Evolutionary conservation across 2,329 filamentous ascomycete species (phyloP).

Genomic region (Fusarium torulosum): DNA sequence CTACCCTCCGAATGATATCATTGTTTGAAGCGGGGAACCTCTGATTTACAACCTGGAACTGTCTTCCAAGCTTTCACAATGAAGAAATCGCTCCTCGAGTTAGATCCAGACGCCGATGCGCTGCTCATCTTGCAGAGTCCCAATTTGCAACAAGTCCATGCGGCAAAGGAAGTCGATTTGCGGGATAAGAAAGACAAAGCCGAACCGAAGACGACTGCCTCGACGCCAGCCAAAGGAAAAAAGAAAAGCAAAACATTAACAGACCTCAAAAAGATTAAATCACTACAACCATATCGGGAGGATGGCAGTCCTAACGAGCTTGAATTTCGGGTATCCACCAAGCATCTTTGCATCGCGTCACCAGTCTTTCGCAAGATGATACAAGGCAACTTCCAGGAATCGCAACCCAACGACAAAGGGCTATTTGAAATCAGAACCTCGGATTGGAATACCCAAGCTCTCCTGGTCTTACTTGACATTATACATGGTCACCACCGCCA

Average conservation of each 20-base stretch:
- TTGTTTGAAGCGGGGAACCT: no score
- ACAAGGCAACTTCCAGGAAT: not conserved
- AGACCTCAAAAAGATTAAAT: rapidly evolving
- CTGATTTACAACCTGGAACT: no score
- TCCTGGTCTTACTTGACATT: not conserved
- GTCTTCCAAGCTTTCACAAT: not conserved
- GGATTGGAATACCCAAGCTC: not conserved
- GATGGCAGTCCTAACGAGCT: not conserved
- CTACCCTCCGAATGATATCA: no score
- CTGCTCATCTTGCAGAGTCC: not conserved
- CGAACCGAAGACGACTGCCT: no score
- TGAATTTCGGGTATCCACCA: not conserved
- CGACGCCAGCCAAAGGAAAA: rapidly evolving
- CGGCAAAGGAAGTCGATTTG: no score
- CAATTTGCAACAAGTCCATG: not conserved
- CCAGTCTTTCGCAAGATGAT: not conserved
- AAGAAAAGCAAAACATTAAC: not conserved
- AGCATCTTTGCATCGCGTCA: not conserved
- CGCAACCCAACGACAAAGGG: not conserved
- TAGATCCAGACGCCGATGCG: not conserved
- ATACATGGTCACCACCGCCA: not conserved
- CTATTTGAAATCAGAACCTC: not conserved
- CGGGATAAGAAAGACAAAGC: not conserved
- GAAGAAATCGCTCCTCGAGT: not conserved
- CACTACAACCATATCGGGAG: not conserved